Base-by-base conservation (phyloP, 306 rosid species). In the Argentina anserina region DNA sequence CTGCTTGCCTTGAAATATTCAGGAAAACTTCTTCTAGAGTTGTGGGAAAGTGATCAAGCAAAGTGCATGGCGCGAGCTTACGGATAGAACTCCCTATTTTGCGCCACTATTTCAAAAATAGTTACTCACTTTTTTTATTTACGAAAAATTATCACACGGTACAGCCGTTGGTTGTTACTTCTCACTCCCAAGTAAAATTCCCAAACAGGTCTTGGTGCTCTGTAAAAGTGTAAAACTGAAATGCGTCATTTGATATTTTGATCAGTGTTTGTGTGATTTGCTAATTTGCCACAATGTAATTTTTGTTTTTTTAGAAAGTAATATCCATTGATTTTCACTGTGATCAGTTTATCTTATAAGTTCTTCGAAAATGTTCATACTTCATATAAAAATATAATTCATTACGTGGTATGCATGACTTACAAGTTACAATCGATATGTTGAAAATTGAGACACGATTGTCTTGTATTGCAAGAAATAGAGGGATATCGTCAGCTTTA, bases 11-110 rank as follows among this genome's bases (percentile, higher is more conserved):
- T 41, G 97, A 95, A 33, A 91, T 88, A 71, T 86, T 94, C 86
- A 94, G 81, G 90, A 91, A 91, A 49, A 91, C 99, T 86, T 91
- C 97, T 81, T 91, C 93, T 4, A 93, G 96, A 69, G 90, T 90
- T 29, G 98, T 78, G 36, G 89, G 91, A 59, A n/a, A n/a, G n/a
- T n/a, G n/a, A n/a, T n/a, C n/a, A n/a, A 46, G 18, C 21, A 46
- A 46, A 18, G 53, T 46, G 53, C 7, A 33, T 33, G 2, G 21
- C 8, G 53, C 6, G 53, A 17, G 18, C 43, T 10, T 7, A 9
- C 2, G 43, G 43, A 40, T 40, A 11, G 13, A 15, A 20, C 4
- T 1, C 13, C 0, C 2, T 41, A 17, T 45, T 52, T 29, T 59
- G 37, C 8, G 36, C 64, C 65, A 59, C 39, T 29, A 26, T 59